Base-by-base conservation (phyloP, 305 asterid species). In the Andrographis paniculata region DNA sequence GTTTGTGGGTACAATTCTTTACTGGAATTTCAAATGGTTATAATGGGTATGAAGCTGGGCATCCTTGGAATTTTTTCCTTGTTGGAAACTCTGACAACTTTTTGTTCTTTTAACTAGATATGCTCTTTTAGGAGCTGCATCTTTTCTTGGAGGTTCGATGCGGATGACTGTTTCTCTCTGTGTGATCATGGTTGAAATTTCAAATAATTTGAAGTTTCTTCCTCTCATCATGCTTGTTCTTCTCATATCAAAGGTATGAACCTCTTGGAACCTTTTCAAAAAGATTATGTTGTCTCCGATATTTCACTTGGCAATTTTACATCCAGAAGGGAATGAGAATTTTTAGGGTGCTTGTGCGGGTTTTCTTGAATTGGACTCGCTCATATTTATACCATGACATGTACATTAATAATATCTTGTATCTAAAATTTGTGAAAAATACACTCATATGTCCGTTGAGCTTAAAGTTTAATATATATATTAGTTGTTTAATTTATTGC, bases 151-250 rank as follows among this genome's bases (percentile, higher is more conserved):
- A 64, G 99, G 99, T 51, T 91, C 96, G 17, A 91, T 86, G 99
- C 76, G 99, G 65, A 86, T 91, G 96, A 91, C 99, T 10, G 95
- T 91, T 18, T 91, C 96, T 50, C 93, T 91, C 35, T 91, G 99
- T 73, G 99, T 91, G 42, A 91, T 91, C 53, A 86, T 91, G 96
- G 96, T 91, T 30, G 96, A 91, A 71, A 86, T 91, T 62, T 74
- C 99, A 5, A 91, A 86, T 67, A 91, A 91, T 76, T 74, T 91
- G 76, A 86, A 83, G 77, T 77, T 83, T 50, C 73, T 91, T 51
- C 99, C 99, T 40, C 95, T 91, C 58, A 91, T 86, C 68, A 86
- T 91, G 99, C 84, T 91, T 60, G 99, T 91, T 66, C 99, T 91
- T 54, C 99, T 91, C 54, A 76, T 91, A 68, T 91, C 99, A 36